Evolutionary conservation across 306 rosid species (phyloP).

Genomic region (Purshia tridentata): DNA sequence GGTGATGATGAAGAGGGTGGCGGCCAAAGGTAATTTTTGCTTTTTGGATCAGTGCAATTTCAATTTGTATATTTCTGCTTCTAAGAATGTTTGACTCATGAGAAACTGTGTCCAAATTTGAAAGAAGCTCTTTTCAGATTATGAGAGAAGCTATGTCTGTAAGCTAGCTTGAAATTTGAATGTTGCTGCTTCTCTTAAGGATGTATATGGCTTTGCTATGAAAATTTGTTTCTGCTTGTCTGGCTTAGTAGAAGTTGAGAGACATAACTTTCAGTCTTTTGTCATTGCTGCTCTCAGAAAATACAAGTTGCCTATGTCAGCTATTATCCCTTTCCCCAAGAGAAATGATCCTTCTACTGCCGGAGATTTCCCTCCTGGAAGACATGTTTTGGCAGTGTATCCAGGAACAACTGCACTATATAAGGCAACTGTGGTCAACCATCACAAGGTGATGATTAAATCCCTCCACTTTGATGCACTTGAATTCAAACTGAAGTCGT

Average conservation of each 20-base stretch:
- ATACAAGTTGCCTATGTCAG: conserved; percentile 81
- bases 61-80: neutral
- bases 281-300: conserved; percentile 50
- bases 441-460: conserved; percentile 69
- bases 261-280: conserved; percentile 1
- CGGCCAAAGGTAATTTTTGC: conserved; percentile 64
- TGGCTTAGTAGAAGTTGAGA: neutral
- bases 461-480: conserved; percentile 14
- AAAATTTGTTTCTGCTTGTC: neutral
- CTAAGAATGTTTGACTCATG: too few relatives aligned
- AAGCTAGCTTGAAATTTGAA: neutral
- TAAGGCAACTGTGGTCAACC: conserved; percentile 94
- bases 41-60: conserved; percentile 1
- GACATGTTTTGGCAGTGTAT: conserved; percentile 92
- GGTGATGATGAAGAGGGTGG: conserved; percentile 91
- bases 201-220: neutral
- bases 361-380: conserved; percentile 72
- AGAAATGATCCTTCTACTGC: conserved; percentile 72
- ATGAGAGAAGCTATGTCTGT: too few relatives aligned
- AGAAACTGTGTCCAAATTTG: neutral
- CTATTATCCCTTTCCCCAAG: conserved; percentile 91
- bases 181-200: neutral
- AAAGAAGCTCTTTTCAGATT: neutral
- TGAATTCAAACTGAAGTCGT: too few relatives aligned
- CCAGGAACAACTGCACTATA: conserved; percentile 98